Conservation (phyloP, 306 rosid species). For the Herpetospermum pedunculosum region DNA sequence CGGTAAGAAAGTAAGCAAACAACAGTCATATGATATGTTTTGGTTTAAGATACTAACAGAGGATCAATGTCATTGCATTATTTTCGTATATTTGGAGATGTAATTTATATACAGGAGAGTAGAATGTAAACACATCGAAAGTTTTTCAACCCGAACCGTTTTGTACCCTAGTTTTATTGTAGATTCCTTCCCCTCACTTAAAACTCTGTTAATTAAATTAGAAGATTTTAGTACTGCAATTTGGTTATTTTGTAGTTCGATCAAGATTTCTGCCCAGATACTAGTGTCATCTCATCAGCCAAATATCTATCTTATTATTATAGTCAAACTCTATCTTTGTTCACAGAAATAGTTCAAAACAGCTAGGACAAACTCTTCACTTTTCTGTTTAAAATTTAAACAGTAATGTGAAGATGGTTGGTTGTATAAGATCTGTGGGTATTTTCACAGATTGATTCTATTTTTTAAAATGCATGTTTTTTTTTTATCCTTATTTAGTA, state of each 20-base stretch:
- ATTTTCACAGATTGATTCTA: too few relatives aligned
- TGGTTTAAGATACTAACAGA: neutral
- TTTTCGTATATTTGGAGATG: slow-evolving; percentile 1
- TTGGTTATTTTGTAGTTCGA: neutral
- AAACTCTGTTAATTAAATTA: neutral
- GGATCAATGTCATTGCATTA: neutral
- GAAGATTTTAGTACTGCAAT: neutral
- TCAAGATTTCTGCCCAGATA: neutral
- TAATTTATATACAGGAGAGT: slow-evolving; percentile 2
- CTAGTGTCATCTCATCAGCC: neutral
- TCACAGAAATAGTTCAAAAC: neutral
- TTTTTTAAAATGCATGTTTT: too few relatives aligned
- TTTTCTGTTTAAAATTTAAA: neutral
- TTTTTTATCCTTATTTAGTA: too few relatives aligned
- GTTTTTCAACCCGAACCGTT: neutral
- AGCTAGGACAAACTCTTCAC: neutral
- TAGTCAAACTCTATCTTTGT: neutral
- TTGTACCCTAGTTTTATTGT: neutral
- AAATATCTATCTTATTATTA: too few relatives aligned
- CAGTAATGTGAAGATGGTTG: too few relatives aligned
- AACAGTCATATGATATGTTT: neutral
- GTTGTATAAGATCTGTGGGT: too few relatives aligned
- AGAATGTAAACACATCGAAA: neutral
- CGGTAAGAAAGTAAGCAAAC: slow-evolving; percentile 49
- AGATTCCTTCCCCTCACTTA: neutral